These are phyloP conservation scores for Pythium biforme DNA, from an alignment of 352 stramenopile genomes.

Conservation along the genomic window DNA sequence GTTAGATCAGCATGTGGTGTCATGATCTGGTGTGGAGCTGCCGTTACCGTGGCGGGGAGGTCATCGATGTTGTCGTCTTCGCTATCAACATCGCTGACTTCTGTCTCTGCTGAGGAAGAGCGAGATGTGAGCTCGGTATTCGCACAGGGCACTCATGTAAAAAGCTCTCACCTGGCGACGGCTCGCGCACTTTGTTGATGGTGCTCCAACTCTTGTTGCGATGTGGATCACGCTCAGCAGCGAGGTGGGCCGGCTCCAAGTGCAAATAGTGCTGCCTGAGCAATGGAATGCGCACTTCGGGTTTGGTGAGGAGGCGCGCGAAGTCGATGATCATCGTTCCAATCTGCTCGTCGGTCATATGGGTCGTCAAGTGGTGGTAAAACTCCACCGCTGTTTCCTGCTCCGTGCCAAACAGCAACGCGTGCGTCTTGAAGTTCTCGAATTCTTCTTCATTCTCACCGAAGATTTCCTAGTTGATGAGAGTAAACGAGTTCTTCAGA, in stretches of 20 bases:
- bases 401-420: conserved; percentile 69
- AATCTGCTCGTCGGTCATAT: conserved; percentile 56
- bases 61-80: conserved; percentile 71
- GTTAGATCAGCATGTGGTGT: not conserved
- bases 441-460: conserved; percentile 62
- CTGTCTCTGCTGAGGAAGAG: not conserved
- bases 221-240: conserved; percentile 25
- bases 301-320: conserved; percentile 64
- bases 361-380: conserved; percentile 57
- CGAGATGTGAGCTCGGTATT: not conserved
- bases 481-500: not conserved
- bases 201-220: conserved; percentile 73
- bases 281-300: conserved; percentile 57
- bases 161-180: conserved; percentile 36
- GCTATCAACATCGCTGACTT: conserved; percentile 31
- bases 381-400: conserved; percentile 64
- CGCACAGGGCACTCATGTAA: not conserved
- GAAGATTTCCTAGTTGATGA: conserved; percentile 25
- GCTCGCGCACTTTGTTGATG: conserved; percentile 26
- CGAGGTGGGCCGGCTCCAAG: conserved; percentile 23
- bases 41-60: conserved; percentile 63
- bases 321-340: conserved; percentile 80
- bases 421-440: conserved; percentile 74
- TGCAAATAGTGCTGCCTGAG: conserved; percentile 67
- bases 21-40: not conserved